Percentiles rank a stretch among this genome's conserved stretches.
phyloP scores from a whole-genome alignment of 106 monocot genomes.

The Apostasia ramifera region DNA sequence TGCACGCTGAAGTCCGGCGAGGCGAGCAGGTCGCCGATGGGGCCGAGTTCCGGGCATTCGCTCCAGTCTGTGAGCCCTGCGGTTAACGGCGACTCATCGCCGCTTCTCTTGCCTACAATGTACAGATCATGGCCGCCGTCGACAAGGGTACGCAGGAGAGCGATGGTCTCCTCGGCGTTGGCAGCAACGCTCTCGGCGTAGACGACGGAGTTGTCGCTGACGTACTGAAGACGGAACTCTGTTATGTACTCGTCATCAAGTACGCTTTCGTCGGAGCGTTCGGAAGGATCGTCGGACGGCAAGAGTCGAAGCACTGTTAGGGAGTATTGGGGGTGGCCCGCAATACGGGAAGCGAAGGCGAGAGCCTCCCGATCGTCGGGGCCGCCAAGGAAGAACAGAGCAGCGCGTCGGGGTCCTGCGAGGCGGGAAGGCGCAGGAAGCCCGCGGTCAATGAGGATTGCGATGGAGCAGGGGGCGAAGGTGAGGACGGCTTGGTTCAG shows the following conservation, averaged over 20 bases:
- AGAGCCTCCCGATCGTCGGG: slow-evolving; percentile 20
- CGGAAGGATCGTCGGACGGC: not conserved
- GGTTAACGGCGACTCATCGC: slow-evolving; percentile 13
- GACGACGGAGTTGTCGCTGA: slow-evolving; percentile 12
- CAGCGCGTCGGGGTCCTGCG: not conserved
- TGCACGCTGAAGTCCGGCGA: slow-evolving; percentile 33
- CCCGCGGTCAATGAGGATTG: slow-evolving; percentile 52
- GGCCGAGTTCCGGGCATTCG: slow-evolving; percentile 55
- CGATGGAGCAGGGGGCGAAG: slow-evolving; percentile 62
- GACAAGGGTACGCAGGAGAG: slow-evolving; percentile 12
- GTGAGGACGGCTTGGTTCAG: slow-evolving; percentile 48
- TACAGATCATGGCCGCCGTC: slow-evolving; percentile 19
- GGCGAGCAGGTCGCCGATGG: slow-evolving; percentile 48
- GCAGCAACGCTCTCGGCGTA: slow-evolving; percentile 24
- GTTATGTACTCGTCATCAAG: slow-evolving; percentile 30
- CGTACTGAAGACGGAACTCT: slow-evolving; percentile 22
- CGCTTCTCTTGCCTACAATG: slow-evolving; percentile 28
- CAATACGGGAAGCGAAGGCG: slow-evolving; percentile 13
- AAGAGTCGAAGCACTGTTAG: slow-evolving; percentile 10
- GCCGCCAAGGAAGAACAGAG: slow-evolving; percentile 15
- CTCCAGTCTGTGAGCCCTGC: slow-evolving; percentile 45
- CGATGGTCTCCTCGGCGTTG: slow-evolving; percentile 37
- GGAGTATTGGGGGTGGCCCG: slow-evolving; percentile 3
- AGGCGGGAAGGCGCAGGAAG: slow-evolving; percentile 12
- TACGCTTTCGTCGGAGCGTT: not conserved